These are phyloP conservation scores for Volvox carteri DNA, from an alignment of 163 green algal species.

Conservation along the genomic window DNA sequence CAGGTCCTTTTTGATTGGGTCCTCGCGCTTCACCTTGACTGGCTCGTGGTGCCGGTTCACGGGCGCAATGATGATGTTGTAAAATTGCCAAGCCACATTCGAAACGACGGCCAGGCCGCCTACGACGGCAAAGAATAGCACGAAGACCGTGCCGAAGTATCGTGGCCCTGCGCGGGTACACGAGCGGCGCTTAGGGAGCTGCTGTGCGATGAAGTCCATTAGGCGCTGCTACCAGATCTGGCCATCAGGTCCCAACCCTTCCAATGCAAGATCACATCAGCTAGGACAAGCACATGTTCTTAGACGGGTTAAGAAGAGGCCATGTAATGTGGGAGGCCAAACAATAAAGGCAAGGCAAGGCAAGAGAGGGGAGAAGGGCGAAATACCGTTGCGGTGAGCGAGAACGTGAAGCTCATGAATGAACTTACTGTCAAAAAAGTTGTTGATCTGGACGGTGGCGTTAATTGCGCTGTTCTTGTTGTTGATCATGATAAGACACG, in stretches of 20 bases:
- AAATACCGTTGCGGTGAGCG: background rate
- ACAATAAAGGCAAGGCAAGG: too few species aligned
- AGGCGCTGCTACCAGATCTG: too few species aligned
- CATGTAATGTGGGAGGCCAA: too few species aligned
- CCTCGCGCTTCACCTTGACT: conserved; percentile 33
- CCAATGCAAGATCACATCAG: too few species aligned
- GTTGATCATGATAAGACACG: conserved; percentile 50
- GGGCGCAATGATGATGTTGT: conserved; percentile 52
- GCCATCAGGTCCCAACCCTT: too few species aligned
- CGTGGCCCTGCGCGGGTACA: conserved; percentile 21
- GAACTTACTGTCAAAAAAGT: conserved; percentile 51
- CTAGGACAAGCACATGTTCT: too few species aligned
- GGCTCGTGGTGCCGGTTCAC: conserved; percentile 23
- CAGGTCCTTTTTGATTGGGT: background rate
- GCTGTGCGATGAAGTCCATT: too few species aligned
- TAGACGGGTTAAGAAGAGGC: too few species aligned
- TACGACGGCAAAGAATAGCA: conserved; percentile 19
- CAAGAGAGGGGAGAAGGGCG: background rate
- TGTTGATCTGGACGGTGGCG: background rate
- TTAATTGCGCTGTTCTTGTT: background rate
- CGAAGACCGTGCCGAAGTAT: conserved; percentile 51
- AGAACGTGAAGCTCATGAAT: background rate
- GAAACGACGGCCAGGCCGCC: conserved; percentile 31
- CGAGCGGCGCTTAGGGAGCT: too few species aligned
- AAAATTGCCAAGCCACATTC: conserved; percentile 41